Evolutionary conservation across 805 yeast species (phyloP).

Genomic region (Schizosaccharomyces lindneri): DNA sequence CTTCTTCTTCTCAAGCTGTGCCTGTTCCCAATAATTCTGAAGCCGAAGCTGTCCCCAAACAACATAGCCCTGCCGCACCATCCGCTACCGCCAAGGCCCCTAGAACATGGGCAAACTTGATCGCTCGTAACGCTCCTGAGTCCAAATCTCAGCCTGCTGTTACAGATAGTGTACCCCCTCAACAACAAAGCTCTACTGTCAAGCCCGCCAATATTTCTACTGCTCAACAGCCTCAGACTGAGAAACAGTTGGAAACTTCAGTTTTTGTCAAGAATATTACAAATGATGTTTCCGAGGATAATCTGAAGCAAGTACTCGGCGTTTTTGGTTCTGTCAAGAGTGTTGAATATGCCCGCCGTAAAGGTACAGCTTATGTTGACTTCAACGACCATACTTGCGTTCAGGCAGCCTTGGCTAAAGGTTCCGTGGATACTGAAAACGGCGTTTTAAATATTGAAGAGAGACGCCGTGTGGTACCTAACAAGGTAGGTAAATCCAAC

Average conservation of each 20-base stretch:
- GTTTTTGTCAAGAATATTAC: slow-evolving; percentile 1
- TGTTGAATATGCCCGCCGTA: neutral
- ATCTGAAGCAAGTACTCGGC: neutral
- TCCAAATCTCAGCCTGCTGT: neutral
- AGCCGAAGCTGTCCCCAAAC: neutral
- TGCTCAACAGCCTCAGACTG: neutral
- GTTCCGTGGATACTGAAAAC: neutral
- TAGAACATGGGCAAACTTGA: neutral
- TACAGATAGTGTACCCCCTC: neutral
- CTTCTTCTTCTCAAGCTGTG: neutral
- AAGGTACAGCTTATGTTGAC: slow-evolving; percentile 1
- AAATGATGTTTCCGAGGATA: neutral
- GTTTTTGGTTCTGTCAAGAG: neutral
- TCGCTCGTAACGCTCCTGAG: neutral
- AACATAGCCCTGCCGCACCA: neutral
- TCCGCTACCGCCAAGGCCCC: neutral
- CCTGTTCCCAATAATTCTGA: neutral
- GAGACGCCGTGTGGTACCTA: slow-evolving; percentile 1
- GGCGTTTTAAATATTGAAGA: neutral
- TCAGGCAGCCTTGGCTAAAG: neutral
- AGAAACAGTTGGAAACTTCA: neutral
- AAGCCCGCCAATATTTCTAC: neutral
- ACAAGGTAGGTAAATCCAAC: neutral
- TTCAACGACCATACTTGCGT: neutral
- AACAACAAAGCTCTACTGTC: neutral